A percentile compares a stretch with the other conserved stretches of the same genome.
These are phyloP conservation scores for Pseudonectria buxi DNA, from an alignment of 2,329 filamentous ascomycete genomes.

Conservation along the genomic window DNA sequence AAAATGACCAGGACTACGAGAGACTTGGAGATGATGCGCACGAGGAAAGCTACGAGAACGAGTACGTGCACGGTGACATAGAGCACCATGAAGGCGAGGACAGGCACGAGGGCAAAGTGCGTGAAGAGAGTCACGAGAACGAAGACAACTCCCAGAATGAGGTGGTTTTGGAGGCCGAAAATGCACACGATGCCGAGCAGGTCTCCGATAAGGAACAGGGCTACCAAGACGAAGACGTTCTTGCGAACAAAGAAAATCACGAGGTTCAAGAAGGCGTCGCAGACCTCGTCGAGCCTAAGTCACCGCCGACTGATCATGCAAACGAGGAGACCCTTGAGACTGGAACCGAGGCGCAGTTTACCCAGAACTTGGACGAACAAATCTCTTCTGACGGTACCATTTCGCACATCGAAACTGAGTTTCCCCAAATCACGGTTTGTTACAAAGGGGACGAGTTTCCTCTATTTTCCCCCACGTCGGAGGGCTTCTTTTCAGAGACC, in stretches of 20 bases:
- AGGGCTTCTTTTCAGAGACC: constrained; percentile 39
- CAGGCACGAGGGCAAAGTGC: constrained; percentile 1
- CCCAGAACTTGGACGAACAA: constrained; percentile 3
- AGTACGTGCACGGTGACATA: neutral
- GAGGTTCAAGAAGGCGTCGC: no score
- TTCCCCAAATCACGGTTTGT: constrained; percentile 34
- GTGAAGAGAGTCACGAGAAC: constrained; percentile 2
- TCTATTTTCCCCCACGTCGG: constrained; percentile 28
- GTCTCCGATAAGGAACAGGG: no score
- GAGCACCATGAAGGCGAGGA: neutral
- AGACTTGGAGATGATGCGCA: no score
- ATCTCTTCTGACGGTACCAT: constrained; percentile 7
- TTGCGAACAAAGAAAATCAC: no score
- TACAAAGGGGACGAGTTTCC: constrained; percentile 39
- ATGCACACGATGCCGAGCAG: no score
- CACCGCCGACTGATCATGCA: no score
- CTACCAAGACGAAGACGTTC: no score
- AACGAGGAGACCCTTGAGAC: neutral
- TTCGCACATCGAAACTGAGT: constrained; percentile 14
- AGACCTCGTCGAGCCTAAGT: no score
- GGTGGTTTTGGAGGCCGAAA: neutral
- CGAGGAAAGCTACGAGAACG: no score
- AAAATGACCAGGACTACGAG: no score
- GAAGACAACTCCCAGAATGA: neutral
- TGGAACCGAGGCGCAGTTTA: constrained; percentile 2